Percentiles rank a stretch among this genome's conserved stretches.
phyloP scores from a whole-genome alignment of 495 filamentous ascomycete species.

The Aspergillus mulundensis region DNA sequence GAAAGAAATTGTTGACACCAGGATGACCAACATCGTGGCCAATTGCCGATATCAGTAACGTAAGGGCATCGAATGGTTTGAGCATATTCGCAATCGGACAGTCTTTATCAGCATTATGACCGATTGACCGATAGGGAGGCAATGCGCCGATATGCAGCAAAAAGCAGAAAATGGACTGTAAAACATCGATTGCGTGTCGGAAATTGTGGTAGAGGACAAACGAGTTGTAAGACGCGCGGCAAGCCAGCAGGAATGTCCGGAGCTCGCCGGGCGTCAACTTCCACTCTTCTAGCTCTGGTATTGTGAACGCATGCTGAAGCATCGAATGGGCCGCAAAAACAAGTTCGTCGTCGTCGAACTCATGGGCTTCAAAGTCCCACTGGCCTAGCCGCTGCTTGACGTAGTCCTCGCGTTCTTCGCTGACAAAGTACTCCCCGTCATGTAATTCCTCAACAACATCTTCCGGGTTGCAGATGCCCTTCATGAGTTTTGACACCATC shows the following conservation, averaged over 20 bases:
- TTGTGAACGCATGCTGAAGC: slow-evolving; percentile 79
- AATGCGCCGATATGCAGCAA: slow-evolving; percentile 77
- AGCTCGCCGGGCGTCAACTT: slow-evolving; percentile 69
- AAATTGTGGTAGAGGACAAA: slow-evolving; percentile 99
- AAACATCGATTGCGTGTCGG: slow-evolving; percentile 91
- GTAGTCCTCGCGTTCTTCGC: slow-evolving; percentile 52
- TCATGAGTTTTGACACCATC: slow-evolving; percentile 89
- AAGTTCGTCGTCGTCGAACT: slow-evolving; percentile 84
- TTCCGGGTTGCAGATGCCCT: slow-evolving; percentile 78
- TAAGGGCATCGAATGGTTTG: slow-evolving; percentile 79
- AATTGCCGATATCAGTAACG: slow-evolving; percentile 87
- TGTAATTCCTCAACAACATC: slow-evolving; percentile 51
- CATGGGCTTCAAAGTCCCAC: slow-evolving; percentile 87
- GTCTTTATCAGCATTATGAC: slow-evolving; percentile 25
- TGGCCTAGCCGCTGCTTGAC: slow-evolving; percentile 67
- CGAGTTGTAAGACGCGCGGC: slow-evolving; percentile 82
- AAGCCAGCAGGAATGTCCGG: slow-evolving; percentile 74
- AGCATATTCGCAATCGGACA: slow-evolving; percentile 70
- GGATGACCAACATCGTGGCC: slow-evolving; percentile 97
- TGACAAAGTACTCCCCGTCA: slow-evolving; percentile 44
- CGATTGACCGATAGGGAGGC: slow-evolving; percentile 54
- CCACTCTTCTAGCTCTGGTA: slow-evolving; percentile 79
- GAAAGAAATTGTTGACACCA: slow-evolving; percentile 95
- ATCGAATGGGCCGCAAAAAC: slow-evolving; percentile 75
- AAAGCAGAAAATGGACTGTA: slow-evolving; percentile 91